phyloP scores from a whole-genome alignment of 83 land plant species.

The Thuja plicata region DNA sequence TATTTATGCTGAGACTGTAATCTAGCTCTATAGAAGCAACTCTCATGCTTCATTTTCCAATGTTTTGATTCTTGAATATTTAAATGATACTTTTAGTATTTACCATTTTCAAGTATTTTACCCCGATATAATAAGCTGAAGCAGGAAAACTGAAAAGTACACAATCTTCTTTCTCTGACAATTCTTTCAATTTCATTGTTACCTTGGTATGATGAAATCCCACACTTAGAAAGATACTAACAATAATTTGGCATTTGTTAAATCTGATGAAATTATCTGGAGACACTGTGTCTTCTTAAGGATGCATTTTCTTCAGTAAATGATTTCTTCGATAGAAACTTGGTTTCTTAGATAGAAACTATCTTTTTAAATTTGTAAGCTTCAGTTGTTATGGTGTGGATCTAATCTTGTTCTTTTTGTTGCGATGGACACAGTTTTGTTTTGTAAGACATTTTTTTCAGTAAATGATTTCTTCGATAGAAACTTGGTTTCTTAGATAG shows the following conservation, averaged over 20 bases:
- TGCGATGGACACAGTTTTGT: constrained; percentile 12
- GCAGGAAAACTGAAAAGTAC: background rate
- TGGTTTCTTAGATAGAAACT: background rate
- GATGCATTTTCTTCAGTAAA: background rate
- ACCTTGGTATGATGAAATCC: background rate
- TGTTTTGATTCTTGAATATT: background rate
- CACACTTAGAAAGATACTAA: background rate
- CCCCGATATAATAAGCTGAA: background rate
- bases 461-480: no score
- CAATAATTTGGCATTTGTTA: background rate
- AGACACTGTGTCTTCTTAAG: background rate
- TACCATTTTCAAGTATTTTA: background rate
- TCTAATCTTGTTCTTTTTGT: background rate
- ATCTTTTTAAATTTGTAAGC: background rate
- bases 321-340: background rate
- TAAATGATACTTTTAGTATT: background rate
- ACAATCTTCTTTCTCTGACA: background rate
- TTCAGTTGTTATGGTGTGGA: background rate
- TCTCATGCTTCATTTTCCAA: background rate
- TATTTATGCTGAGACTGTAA: background rate
- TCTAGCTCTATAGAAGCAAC: background rate
- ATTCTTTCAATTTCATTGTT: background rate
- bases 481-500: background rate
- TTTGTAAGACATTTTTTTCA: constrained; percentile 10
- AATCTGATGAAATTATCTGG: background rate